Evolutionary conservation across 345 rosid species (phyloP), one percentile per base, ranked within the genome.

Genomic region (Abelmoschus esculentus): DNA sequence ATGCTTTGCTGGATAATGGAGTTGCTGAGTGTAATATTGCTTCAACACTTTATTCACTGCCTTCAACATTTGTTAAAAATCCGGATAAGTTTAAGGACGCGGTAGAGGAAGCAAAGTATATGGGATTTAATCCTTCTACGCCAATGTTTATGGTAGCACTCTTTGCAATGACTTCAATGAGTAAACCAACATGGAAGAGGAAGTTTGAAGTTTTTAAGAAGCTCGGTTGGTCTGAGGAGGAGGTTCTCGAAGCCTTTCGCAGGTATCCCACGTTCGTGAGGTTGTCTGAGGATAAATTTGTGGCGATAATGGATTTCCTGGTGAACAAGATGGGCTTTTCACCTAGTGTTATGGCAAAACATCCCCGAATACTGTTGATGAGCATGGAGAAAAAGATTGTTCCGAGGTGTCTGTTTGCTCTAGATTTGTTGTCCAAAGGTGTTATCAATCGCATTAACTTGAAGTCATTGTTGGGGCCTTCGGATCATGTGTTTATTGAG

Each of bases 151-250:
- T 74, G 38, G 6, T 3, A 18, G 81, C 80, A 1, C 15, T 79
- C 8, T 3, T 0, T 7, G 59, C 54, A 0, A 19, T 60, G 6
- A 17, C 5, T 2, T 3, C 29, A 2, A 13, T 73, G 55, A 67
- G 53, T 9, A 58, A 69, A 60, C 55, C 67, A 13, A 70, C 58
- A 0, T 77, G 83, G 86, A 68, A 55, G 32, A 70, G 40, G 67
- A 71, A 73, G 60, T 3, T 78, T 8, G 29, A 66, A 10, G 11
- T 29, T 46, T 64, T 38, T 17, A 71, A 26, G 75, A 71, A 29
- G n/a, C 76, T 79, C 74, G 82, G 75, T 40, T 78, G 63, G 74
- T 78, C 78, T 3, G 58, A 71, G 18, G 73, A 77, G 29, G 81
- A 72, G 64, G 9, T 72, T 55, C 4, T 32, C 3, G 7, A 40